Evolutionary conservation across 1,139 yeast genomes (phyloP).

Genomic region (Debaryomyces robertsiae): DNA sequence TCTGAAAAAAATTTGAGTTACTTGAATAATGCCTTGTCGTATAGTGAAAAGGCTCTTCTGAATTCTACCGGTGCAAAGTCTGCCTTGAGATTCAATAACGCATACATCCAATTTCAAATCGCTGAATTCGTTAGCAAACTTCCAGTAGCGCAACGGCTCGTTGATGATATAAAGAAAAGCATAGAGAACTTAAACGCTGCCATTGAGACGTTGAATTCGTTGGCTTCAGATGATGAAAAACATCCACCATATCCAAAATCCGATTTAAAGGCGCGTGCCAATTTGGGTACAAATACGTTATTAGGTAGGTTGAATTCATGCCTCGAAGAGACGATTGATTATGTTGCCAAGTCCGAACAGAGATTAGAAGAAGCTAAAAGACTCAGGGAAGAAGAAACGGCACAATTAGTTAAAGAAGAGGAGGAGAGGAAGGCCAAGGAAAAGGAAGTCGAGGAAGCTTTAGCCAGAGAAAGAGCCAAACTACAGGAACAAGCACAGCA

Average conservation of each 20-base stretch:
- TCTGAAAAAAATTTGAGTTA: conserved; percentile 65
- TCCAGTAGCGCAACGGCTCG: conserved; percentile 59
- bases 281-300: conserved; percentile 78
- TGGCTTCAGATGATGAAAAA: conserved; percentile 55
- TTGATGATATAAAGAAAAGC: conserved; percentile 63
- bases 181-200: conserved; percentile 64
- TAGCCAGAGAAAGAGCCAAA: conserved; percentile 67
- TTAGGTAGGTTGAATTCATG: conserved; percentile 70
- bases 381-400: conserved; percentile 60
- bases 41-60: conserved; percentile 59
- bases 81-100: conserved; percentile 72
- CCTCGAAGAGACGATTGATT: conserved; percentile 70
- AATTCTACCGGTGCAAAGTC: conserved; percentile 41
- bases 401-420: conserved; percentile 39
- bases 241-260: conserved; percentile 75
- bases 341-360: conserved; percentile 57
- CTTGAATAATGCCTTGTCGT: conserved; percentile 63
- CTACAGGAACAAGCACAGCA: conserved; percentile 82
- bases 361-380: conserved; percentile 76
- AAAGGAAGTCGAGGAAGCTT: conserved; percentile 49
- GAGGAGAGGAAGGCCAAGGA: conserved; percentile 43
- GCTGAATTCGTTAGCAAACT: conserved; percentile 80
- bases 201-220: conserved; percentile 56
- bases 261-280: conserved; percentile 83
- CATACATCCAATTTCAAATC: conserved; percentile 81